Base-by-base conservation (phyloP, 768 basidiomycete species). In the Agaricus subrufescens region DNA sequence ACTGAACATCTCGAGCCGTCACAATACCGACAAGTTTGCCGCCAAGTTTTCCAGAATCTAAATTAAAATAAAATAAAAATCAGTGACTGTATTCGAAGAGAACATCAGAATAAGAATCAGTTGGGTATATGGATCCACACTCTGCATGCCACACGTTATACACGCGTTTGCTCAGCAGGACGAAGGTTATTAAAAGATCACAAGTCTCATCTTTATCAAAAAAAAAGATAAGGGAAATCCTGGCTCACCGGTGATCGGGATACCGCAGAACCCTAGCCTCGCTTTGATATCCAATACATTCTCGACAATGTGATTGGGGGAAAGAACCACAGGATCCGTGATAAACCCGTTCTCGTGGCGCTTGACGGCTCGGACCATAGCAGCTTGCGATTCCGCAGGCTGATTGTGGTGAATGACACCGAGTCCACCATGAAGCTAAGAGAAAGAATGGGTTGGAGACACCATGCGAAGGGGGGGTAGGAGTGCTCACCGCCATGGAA, bases 371-470 rank as follows among this genome's bases (percentile, higher is more conserved):
- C 92, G 88, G 64, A 98, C 93, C 95, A 98, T 98, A 40, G 89
- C 87, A 7, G 96, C 96, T 73, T 99, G 97, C 3, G 83, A 82
- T 44, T 84, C 84, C 0, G 94, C 66, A 1, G 86, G 61, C 69
- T 94, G 91, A 71, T 98, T 99, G 73, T 99, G 94, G 70, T 99
- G 96, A 64, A 98, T 98, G 66, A 98, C 91, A 74, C 97, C 96
- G 59, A 98, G 89, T 53, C 96, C 97, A 48, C 97, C 97, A 54
- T 95, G 83, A 52, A 99, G 86, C 80, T 89, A 65, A 42, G 8
- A 9, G 15, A 15, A 31, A 27, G 26, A 31, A 8, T 8, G 10
- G n/a, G 46, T 3, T 2, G 26, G n/a, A 7, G 27, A 14, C 11
- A 11, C 34, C 7, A 29, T 14, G 7, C 9, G 46, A 3, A 47